Conservation (phyloP, 305 asterid genomes). For the Fraxinus baroniana region DNA sequence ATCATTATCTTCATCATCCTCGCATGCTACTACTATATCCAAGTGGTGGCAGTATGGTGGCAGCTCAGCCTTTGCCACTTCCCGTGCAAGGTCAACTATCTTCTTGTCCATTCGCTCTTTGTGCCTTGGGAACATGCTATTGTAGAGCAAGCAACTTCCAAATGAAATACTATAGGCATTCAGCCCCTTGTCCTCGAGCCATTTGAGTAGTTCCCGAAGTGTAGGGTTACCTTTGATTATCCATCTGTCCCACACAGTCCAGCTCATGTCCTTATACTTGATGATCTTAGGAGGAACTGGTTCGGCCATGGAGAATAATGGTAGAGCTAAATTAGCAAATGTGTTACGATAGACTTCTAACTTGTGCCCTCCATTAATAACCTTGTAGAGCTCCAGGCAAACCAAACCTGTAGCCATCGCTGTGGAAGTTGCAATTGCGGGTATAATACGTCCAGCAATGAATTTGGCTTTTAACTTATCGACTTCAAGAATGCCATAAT, state of each 20-base stretch:
- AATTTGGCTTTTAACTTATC: conserved; percentile 91
- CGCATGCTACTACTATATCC: conserved; percentile 85
- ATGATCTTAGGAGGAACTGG: conserved; percentile 75
- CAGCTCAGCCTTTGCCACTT: conserved; percentile 74
- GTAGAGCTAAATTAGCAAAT: conserved; percentile 85
- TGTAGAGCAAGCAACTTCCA: conserved; percentile 81
- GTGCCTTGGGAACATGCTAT: conserved; percentile 86
- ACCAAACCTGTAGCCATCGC: conserved; percentile 96
- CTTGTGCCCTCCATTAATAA: conserved; percentile 66
- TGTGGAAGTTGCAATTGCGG: conserved; percentile 92
- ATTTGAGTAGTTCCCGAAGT: conserved; percentile 63
- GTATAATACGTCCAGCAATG: conserved; percentile 91
- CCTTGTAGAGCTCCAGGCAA: conserved; percentile 91
- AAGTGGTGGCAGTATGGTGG: conserved; percentile 69
- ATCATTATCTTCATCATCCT: conserved; percentile 85
- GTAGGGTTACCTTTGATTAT: conserved; percentile 62
- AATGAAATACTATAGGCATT: conserved; percentile 83
- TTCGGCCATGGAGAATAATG: conserved; percentile 89
- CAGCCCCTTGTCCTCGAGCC: conserved; percentile 80
- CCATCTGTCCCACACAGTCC: conserved; percentile 99
- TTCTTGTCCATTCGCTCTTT: conserved; percentile 82
- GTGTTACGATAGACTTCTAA: conserved; percentile 90
- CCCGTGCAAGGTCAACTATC: conserved; percentile 64
- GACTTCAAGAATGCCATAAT: conserved; percentile 85
- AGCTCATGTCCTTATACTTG: conserved; percentile 74